Base-by-base conservation (phyloP, 2,329 filamentous ascomycete genomes). In the Madurella fahalii region DNA sequence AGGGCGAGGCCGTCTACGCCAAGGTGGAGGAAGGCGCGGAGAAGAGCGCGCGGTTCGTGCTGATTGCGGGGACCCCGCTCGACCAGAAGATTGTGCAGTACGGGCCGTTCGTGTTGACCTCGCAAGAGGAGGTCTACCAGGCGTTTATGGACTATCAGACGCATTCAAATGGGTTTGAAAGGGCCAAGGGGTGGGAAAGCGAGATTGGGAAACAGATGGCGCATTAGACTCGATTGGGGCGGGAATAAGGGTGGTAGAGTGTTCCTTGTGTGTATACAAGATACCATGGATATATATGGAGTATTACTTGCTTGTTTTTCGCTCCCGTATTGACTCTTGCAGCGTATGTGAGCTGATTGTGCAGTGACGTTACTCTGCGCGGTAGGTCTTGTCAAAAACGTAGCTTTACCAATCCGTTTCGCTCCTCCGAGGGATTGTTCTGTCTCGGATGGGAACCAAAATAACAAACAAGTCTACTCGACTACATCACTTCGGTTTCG, bases 21-120 rank as follows among this genome's bases (percentile, higher is more conserved):
- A 80, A 82, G 48, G 89, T 94, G 11, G 80, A 83, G 3, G 80
- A 81, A 12, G 80, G 77, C 43, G 89, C 87, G 0, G 78, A 80
- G 37, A 77, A 81, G 62, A 74, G 70, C 18, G 77, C 79, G 2
- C 73, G 82, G 50, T 78, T 88, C 64, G 82, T 94, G 43, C 74
- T 95, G 34, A 79, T 94, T 15, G 89, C 90, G 0, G 90, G 91
- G 11, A 80, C 88, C 61, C 90, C 91, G 2, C 77, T 93, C 1
- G 86, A 93, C 63, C 89, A 94, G 72, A 80, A 85, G 40, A 81
- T 94, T 37, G 85, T 93, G 34, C 89, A 94, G 74, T 92, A 93
- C 64, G 90, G 89, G 0, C 89, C 90, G 1, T 94, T 94, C 67
- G 90, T 94, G n/a, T 72, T 91, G 56, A 90, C 75, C 57, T 82